Conservation (phyloP, 345 rosid genomes). For the Gossypium anomalum region DNA sequence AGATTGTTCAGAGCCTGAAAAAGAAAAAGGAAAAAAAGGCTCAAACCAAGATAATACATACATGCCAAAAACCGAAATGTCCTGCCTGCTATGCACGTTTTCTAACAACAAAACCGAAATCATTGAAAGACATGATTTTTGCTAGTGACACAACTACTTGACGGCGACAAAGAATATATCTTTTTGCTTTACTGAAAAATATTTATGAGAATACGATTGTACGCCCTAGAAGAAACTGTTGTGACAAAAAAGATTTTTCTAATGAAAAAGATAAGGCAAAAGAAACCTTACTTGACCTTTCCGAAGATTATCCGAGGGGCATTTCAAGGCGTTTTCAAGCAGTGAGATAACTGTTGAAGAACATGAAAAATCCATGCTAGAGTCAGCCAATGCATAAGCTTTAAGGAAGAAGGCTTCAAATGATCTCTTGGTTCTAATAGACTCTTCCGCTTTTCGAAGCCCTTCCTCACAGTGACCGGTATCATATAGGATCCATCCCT, state of each 20-base stretch:
- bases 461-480: constrained; percentile 97
- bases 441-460: constrained; percentile 83
- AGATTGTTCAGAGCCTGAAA: constrained; percentile 92
- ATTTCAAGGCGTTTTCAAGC: constrained; percentile 87
- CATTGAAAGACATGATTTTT: no score
- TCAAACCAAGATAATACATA: background rate
- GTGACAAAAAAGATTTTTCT: background rate
- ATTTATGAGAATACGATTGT: background rate
- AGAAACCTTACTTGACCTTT: constrained; percentile 83
- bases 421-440: constrained; percentile 72
- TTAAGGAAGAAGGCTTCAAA: constrained; percentile 95
- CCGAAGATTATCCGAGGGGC: constrained; percentile 96
- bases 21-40: background rate
- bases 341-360: constrained; percentile 79
- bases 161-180: background rate
- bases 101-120: no score
- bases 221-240: background rate
- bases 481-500: constrained; percentile 97
- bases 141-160: no score
- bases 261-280: constrained; percentile 8
- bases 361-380: constrained; percentile 75
- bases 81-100: background rate
- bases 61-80: background rate
- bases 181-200: background rate
- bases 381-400: constrained; percentile 97